phyloP scores from a whole-genome alignment of 345 rosid genomes.

The Streptanthus diversifolius region DNA sequence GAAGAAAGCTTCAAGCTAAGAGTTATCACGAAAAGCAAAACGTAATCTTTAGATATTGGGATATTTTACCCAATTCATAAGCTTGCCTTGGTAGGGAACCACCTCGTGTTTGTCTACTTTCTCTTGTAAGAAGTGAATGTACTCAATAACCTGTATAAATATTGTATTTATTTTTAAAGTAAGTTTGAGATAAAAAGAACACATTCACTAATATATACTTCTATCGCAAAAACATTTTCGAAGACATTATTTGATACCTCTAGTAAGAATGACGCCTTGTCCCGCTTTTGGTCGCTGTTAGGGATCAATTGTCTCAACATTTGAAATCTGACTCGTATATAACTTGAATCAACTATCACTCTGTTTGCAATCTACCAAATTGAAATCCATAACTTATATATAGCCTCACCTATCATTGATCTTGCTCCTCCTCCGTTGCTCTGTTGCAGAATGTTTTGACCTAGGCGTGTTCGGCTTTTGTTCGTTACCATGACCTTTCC shows the following conservation, averaged over 20 bases:
- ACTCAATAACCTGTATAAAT: conserved; percentile 64
- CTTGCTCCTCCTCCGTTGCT: conserved; percentile 91
- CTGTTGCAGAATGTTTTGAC: conserved; percentile 93
- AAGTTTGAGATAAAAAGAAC: background rate
- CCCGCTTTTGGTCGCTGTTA: conserved; percentile 77
- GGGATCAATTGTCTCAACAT: conserved; percentile 73
- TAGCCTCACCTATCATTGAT: conserved; percentile 68
- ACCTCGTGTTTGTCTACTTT: conserved; percentile 67
- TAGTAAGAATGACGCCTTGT: conserved; percentile 80
- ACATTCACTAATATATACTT: background rate
- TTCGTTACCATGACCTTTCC: conserved; percentile 46
- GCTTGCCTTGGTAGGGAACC: conserved; percentile 51
- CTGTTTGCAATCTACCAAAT: background rate
- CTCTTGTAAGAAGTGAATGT: conserved; percentile 78
- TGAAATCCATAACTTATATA: background rate
- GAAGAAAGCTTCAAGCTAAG: background rate
- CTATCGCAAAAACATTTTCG: background rate
- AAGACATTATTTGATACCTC: conserved; percentile 48
- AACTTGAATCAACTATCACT: background rate
- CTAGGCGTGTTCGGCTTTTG: conserved; percentile 75
- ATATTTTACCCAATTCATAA: conserved; percentile 55
- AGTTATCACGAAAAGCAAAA: background rate
- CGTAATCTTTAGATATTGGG: background rate
- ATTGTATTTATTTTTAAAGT: background rate
- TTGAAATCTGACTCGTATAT: conserved; percentile 66